phyloP scores from a whole-genome alignment of 164 flowering plant species.

The Piper longum region DNA sequence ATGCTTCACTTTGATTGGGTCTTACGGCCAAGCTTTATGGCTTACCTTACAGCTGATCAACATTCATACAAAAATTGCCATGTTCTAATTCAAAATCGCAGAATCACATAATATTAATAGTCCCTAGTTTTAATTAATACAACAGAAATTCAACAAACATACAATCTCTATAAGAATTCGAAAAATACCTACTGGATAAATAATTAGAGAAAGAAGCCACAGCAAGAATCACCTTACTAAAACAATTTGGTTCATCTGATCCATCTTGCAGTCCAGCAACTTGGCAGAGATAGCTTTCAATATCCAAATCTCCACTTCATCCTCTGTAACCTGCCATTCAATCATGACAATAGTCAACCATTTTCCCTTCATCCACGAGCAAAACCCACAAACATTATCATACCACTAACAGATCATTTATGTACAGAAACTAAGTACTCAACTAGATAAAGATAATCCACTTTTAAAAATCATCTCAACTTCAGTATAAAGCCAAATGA shows the following conservation, averaged over 20 bases:
- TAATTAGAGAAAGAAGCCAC: background rate
- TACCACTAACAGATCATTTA: background rate
- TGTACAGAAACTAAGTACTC: background rate
- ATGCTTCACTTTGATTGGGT: no score
- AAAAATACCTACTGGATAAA: background rate
- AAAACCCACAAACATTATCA: no score
- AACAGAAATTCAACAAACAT: no score
- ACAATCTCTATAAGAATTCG: background rate
- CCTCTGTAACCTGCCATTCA: constrained; percentile 40
- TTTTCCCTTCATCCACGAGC: background rate
- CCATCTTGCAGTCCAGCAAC: constrained; percentile 84
- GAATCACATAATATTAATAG: no score
- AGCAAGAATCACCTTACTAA: constrained; percentile 47
- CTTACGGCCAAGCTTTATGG: no score
- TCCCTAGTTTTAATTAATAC: no score
- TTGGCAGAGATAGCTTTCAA: constrained; percentile 82
- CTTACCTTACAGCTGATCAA: no score
- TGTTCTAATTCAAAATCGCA: no score
- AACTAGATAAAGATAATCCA: background rate
- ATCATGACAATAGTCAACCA: background rate
- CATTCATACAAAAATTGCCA: no score
- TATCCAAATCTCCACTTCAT: constrained; percentile 92
- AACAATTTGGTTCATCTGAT: constrained; percentile 80
- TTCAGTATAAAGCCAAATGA: background rate
- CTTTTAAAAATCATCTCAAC: background rate